These are phyloP conservation scores for Prunus kanzakura DNA, from an alignment of 306 rosid genomes.

Conservation along the genomic window DNA sequence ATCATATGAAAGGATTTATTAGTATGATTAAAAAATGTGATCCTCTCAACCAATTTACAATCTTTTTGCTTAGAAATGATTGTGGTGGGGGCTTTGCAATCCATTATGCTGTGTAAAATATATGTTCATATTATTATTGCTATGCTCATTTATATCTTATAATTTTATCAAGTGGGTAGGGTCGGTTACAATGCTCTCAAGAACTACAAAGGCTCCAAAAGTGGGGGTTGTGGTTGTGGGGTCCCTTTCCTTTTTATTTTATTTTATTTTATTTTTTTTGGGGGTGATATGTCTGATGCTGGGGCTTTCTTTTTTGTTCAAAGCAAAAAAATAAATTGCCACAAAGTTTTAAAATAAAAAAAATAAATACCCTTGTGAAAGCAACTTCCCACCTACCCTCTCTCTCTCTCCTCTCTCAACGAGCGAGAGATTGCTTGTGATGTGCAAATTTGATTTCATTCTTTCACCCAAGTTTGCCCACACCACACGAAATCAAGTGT, in stretches of 20 bases:
- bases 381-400: slow-evolving; percentile 41
- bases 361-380: slow-evolving; percentile 13
- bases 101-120: slow-evolving; percentile 10
- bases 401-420: not conserved
- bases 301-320: not conserved
- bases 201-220: slow-evolving; percentile 11
- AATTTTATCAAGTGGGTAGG: slow-evolving; percentile 31
- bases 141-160: not conserved
- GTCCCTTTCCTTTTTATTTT: slow-evolving; percentile 8
- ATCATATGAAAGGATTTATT: not conserved
- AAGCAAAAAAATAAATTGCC: not conserved
- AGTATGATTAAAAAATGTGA: not conserved
- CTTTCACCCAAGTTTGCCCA: slow-evolving; percentile 27
- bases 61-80: slow-evolving; percentile 9
- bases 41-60: not conserved
- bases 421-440: slow-evolving; percentile 22
- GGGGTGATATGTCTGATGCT: slow-evolving; percentile 18
- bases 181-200: slow-evolving; percentile 26
- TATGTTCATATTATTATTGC: not conserved
- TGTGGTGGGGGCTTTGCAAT: slow-evolving; percentile 25
- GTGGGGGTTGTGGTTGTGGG: slow-evolving; percentile 24
- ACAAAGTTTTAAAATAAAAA: not conserved
- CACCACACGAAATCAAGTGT: slow-evolving; percentile 28
- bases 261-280: not conserved
- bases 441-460: slow-evolving; percentile 25